Conservation (phyloP, 2,329 filamentous ascomycete species). For the Fusarium citri region DNA sequence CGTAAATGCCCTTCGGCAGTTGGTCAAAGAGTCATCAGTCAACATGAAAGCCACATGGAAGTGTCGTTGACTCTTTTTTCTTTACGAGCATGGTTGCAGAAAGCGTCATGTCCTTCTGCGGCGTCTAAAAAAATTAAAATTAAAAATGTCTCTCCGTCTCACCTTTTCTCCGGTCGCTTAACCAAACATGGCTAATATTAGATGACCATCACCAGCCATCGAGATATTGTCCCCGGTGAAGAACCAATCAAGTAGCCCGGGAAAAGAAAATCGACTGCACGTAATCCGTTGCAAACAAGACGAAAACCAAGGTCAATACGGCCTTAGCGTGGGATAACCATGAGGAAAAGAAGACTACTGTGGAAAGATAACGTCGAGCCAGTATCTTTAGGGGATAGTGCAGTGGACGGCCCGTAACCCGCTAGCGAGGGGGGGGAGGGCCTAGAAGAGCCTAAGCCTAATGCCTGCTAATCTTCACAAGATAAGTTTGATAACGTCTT, state of each 20-base stretch:
- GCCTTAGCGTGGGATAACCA: not conserved
- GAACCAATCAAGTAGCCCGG: not conserved
- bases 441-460: not conserved
- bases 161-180: slow-evolving; percentile 3
- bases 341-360: not conserved
- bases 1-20: not conserved
- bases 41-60: not conserved
- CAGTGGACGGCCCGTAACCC: slow-evolving; percentile 20
- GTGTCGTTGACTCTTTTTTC: not conserved
- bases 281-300: slow-evolving; percentile 5
- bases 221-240: not conserved
- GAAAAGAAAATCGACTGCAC: not conserved
- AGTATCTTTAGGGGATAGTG: slow-evolving; percentile 2
- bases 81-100: slow-evolving; percentile 27
- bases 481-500: slow-evolving; percentile 15
- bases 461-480: not conserved
- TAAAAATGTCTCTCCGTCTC: no score
- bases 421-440: slow-evolving; percentile 11
- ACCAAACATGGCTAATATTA: slow-evolving; percentile 19
- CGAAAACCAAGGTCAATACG: not conserved
- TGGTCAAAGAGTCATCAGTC: not conserved
- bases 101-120: slow-evolving; percentile 28
- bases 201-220: slow-evolving; percentile 7
- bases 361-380: slow-evolving; percentile 13
- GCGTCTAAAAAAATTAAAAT: not conserved